Evolutionary conservation across 2,329 filamentous ascomycete genomes (phyloP), one percentile per base, ranked within the genome.

Genomic region (Cryphonectria nitschkei): DNA sequence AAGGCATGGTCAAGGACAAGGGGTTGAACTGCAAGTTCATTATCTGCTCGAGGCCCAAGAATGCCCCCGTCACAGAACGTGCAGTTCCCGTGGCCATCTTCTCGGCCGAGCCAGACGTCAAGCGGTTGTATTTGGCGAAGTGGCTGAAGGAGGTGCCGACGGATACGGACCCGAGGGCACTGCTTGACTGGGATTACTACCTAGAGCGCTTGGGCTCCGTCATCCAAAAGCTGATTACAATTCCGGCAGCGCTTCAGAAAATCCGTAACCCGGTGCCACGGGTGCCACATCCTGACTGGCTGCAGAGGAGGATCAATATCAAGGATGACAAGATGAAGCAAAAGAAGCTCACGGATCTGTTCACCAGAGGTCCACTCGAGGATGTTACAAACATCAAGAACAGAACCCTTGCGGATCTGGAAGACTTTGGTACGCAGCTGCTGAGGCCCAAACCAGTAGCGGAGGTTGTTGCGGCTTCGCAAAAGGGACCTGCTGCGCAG

Each of bases 21-120:
- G 96, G 96, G 3, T 81, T 99, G 76, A 99, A 99, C 84, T 99
- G 96, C 90, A 98, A 98, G 82, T 99, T 98, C 81, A 98, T 99
- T 79, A 98, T 99, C 77, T 97, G 95, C 67, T 88, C 94, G 19
- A 89, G 88, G 74, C 96, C 96, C 4, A 93, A 90, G 77, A 93
- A 93, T 77, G 93, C 95, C 0, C 95, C 96, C 1, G 95, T 99
- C 73, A 99, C 96, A 0, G 97, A 99, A 75, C 88, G 96, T 76
- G 96, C 96, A 32, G 89, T 99, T 71, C 96, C 96, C 0, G 94
- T 99, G 6, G 94, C 96, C 29, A 99, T 99, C 73, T 98, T 99
- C 81, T 98, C 96, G 0, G 94, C 96, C 0, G 95, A 98, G 69
- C 91, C 95, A 70, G 88, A 89, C 7, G 91, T 97, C 70, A 98